Evolutionary conservation across 2,329 filamentous ascomycete genomes (phyloP).

Genomic region (Fusarium penzigii): DNA sequence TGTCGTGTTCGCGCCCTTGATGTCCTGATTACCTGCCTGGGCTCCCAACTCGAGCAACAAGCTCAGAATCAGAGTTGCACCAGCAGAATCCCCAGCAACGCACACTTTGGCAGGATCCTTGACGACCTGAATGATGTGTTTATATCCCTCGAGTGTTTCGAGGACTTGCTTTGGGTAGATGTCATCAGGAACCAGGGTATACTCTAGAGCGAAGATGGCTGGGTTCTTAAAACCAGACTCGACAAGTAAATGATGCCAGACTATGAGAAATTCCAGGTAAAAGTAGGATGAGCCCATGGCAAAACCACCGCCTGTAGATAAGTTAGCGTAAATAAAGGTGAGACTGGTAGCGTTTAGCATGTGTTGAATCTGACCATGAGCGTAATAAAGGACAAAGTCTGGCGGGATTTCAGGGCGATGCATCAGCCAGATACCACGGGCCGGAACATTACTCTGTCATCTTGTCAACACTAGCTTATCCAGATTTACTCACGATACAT

Average conservation of each 20-base stretch:
- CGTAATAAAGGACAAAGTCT: conserved; percentile 80
- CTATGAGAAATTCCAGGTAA: conserved; percentile 80
- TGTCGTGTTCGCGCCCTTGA: conserved; percentile 12
- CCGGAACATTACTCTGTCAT: conserved; percentile 36
- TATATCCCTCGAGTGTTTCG: conserved; percentile 70
- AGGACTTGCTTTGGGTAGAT: conserved; percentile 73
- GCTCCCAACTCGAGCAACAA: conserved; percentile 67
- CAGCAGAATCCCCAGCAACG: conserved; percentile 78
- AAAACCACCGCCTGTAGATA: conserved; percentile 69
- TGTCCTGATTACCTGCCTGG: conserved; percentile 24
- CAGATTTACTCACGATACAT: not conserved
- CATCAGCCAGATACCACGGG: conserved; percentile 71
- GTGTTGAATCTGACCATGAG: conserved; percentile 60
- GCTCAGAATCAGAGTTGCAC: conserved; percentile 71
- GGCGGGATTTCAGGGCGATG: conserved; percentile 60
- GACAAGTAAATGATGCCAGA: conserved; percentile 67
- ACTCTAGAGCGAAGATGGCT: conserved; percentile 77
- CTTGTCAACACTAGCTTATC: conserved; percentile 1
- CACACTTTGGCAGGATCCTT: conserved; percentile 63
- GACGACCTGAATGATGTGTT: conserved; percentile 63
- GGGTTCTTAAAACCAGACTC: conserved; percentile 70
- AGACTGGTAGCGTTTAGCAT: not conserved
- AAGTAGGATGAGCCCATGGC: conserved; percentile 81
- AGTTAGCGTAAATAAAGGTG: conserved; percentile 4
- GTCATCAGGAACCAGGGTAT: conserved; percentile 75